Percentiles rank a stretch among this genome's conserved stretches.
phyloP scores from a whole-genome alignment of 2,329 filamentous ascomycete genomes.

The Incumbomyces delicatus region DNA sequence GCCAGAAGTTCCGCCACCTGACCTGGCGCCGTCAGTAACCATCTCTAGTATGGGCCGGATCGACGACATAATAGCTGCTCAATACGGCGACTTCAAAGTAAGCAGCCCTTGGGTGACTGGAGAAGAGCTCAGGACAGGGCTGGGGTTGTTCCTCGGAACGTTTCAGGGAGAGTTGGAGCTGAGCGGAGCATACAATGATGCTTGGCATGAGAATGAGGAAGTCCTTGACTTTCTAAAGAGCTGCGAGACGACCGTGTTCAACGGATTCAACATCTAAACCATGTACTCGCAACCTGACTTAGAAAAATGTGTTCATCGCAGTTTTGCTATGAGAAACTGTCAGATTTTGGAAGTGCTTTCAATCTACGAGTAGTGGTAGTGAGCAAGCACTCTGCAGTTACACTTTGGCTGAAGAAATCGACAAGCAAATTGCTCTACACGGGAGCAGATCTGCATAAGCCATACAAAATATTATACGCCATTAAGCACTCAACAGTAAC shows the following conservation, averaged over 20 bases:
- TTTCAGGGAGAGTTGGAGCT: constrained; percentile 29
- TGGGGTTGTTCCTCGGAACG: constrained; percentile 31
- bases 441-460: too few species aligned
- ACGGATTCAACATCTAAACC: too few species aligned
- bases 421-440: too few species aligned
- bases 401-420: too few species aligned
- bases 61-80: constrained; percentile 25
- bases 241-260: neutral
- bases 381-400: too few species aligned
- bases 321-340: too few species aligned
- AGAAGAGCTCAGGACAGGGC: constrained; percentile 32
- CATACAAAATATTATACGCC: too few species aligned
- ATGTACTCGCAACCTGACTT: too few species aligned
- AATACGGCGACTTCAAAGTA: constrained; percentile 23
- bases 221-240: constrained; percentile 8
- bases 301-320: too few species aligned
- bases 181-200: constrained; percentile 36
- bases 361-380: too few species aligned
- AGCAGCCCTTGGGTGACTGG: constrained; percentile 37
- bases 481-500: too few species aligned
- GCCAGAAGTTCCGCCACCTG: neutral
- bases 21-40: neutral
- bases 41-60: neutral
- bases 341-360: too few species aligned
- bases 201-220: constrained; percentile 29